A percentile compares a stretch with the other conserved stretches of the same genome.
Conservation (phyloP, 148 eudicot species). For the Chenopodium quinoa region DNA sequence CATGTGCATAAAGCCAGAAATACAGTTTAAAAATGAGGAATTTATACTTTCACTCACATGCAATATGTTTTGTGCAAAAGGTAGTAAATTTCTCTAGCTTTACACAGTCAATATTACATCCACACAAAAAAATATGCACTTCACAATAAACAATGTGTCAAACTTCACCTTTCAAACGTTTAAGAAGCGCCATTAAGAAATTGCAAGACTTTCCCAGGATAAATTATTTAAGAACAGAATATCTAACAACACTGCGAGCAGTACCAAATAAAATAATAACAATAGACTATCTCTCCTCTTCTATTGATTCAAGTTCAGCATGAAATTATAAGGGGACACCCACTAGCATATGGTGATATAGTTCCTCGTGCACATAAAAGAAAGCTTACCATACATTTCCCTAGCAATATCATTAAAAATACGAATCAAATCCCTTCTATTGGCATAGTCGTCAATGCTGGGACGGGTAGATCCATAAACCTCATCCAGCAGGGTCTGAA, state of each 20-base stretch:
- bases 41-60: too few relatives aligned
- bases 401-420: slow-evolving; percentile 73
- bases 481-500: slow-evolving; percentile 47
- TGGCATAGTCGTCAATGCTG: slow-evolving; percentile 52
- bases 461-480: slow-evolving; percentile 52
- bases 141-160: background rate
- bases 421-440: slow-evolving; percentile 59
- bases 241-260: background rate
- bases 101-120: too few relatives aligned
- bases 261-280: background rate
- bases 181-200: background rate
- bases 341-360: background rate
- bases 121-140: background rate
- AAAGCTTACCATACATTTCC: slow-evolving; percentile 66
- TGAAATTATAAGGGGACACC: background rate
- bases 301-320: background rate
- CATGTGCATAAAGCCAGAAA: too few relatives aligned
- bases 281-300: background rate
- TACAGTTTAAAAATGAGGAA: too few relatives aligned
- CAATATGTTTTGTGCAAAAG: too few relatives aligned
- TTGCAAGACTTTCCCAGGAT: background rate
- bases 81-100: too few relatives aligned
- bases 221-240: too few relatives aligned
- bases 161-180: background rate
- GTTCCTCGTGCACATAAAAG: background rate